Conservation (phyloP, 495 filamentous ascomycete genomes). For the Hapsidospora chrysogenum region DNA sequence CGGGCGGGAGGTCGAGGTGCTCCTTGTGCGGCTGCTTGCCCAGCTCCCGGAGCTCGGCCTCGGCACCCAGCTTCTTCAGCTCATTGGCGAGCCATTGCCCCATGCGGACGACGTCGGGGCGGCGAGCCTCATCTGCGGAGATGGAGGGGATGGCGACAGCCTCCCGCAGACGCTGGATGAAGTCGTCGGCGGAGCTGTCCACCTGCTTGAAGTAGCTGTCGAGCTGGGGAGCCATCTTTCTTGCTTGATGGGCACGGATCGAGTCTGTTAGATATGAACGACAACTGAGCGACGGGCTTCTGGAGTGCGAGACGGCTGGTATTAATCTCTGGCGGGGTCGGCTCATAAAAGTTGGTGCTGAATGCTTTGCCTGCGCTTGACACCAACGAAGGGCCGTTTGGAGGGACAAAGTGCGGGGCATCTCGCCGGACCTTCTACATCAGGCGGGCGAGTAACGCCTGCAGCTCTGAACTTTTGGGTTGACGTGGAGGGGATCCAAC, state of each 20-base stretch:
- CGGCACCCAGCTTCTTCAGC: constrained; percentile 67
- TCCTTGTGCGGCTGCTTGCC: constrained; percentile 85
- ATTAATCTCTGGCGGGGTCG: too few species aligned
- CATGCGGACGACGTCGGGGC: constrained; percentile 91
- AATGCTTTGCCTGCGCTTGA: too few species aligned
- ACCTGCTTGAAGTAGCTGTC: constrained; percentile 82
- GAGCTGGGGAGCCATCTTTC: constrained; percentile 70
- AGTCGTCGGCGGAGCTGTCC: constrained; percentile 58
- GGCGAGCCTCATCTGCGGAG: constrained; percentile 75
- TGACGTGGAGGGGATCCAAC: too few species aligned
- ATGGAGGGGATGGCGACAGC: constrained; percentile 94
- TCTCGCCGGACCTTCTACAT: too few species aligned
- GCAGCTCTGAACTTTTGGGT: too few species aligned
- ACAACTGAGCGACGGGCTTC: too few species aligned
- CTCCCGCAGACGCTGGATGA: constrained; percentile 82
- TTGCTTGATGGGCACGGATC: constrained; percentile 31
- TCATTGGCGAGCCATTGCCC: constrained; percentile 75
- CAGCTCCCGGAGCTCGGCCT: constrained; percentile 65
- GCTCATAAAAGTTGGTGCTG: too few species aligned
- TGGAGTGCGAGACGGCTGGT: too few species aligned
- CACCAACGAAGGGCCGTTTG: too few species aligned
- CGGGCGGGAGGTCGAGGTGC: constrained; percentile 80
- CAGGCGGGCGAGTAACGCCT: too few species aligned
- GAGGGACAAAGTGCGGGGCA: too few species aligned
- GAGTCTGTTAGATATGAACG: constrained; percentile 30